Evolutionary conservation across 345 rosid species (phyloP).

Genomic region (Eucalyptus pauciflora): DNA sequence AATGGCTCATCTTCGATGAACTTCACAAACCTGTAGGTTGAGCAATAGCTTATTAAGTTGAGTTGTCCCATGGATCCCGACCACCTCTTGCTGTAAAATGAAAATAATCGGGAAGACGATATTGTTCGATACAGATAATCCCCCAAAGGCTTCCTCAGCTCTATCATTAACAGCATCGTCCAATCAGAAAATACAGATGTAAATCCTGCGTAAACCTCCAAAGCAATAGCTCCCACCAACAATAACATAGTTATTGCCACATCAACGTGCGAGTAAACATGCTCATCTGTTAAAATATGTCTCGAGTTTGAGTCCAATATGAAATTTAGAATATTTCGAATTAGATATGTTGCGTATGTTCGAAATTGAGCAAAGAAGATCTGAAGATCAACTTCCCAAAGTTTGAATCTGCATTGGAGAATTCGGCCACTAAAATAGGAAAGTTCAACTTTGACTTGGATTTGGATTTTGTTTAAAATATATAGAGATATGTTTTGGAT

Average conservation of each 20-base stretch:
- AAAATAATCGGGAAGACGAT: not conserved
- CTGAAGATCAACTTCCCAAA: no score
- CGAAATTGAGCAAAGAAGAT: no score
- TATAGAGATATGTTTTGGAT: no score
- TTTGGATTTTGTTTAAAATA: no score
- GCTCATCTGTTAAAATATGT: no score
- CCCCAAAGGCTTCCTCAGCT: not conserved
- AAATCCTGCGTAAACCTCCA: not conserved
- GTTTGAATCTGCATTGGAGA: no score
- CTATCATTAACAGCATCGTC: not conserved
- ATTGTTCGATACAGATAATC: not conserved
- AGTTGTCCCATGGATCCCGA: conserved; percentile 1
- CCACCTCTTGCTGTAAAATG: not conserved
- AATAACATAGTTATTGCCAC: not conserved
- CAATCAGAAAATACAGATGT: not conserved
- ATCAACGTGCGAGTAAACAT: not conserved
- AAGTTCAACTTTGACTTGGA: no score
- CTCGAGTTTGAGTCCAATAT: no score
- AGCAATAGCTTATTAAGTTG: not conserved
- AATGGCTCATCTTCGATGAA: not conserved
- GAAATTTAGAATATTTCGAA: no score
- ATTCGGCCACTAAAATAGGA: no score
- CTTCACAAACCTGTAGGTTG: not conserved
- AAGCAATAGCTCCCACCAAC: not conserved
- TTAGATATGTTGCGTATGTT: no score